These are phyloP conservation scores for Odonthalia washingtoniensis DNA, from an alignment of 31 red algal species.

Conservation along the genomic window DNA sequence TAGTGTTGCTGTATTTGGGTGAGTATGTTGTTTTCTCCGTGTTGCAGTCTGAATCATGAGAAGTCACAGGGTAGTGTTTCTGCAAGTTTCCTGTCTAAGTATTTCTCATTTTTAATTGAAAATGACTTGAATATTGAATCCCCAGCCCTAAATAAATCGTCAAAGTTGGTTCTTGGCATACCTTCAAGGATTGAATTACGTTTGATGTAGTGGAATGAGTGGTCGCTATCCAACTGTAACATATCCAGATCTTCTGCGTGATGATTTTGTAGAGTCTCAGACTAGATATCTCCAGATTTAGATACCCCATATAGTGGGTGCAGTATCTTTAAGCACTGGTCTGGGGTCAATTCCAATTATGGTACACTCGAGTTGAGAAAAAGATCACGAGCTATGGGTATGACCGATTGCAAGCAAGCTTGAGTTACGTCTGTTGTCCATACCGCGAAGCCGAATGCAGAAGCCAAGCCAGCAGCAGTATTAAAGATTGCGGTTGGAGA, in stretches of 20 bases:
- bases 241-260: too few species aligned
- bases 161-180: constrained; percentile 31
- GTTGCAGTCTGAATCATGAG: constrained; percentile 3
- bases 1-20: constrained; percentile 1
- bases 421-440: constrained; percentile 49
- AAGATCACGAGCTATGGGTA: too few species aligned
- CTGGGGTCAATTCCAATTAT: too few species aligned
- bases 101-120: neutral
- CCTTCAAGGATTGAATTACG: too few species aligned
- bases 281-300: too few species aligned
- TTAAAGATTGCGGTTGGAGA: constrained; percentile 25
- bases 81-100: constrained; percentile 15
- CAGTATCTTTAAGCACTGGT: too few species aligned
- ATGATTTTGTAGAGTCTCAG: too few species aligned
- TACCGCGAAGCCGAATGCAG: constrained; percentile 17
- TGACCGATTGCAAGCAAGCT: constrained; percentile 49
- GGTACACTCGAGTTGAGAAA: too few species aligned
- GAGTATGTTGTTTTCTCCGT: neutral
- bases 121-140: neutral
- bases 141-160: constrained; percentile 27
- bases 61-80: constrained; percentile 10
- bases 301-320: too few species aligned
- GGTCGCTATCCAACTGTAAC: too few species aligned
- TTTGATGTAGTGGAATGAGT: too few species aligned
- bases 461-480: constrained; percentile 10